Base-by-base conservation (phyloP, 495 filamentous ascomycete species). In the Lindgomyces ingoldianus region DNA sequence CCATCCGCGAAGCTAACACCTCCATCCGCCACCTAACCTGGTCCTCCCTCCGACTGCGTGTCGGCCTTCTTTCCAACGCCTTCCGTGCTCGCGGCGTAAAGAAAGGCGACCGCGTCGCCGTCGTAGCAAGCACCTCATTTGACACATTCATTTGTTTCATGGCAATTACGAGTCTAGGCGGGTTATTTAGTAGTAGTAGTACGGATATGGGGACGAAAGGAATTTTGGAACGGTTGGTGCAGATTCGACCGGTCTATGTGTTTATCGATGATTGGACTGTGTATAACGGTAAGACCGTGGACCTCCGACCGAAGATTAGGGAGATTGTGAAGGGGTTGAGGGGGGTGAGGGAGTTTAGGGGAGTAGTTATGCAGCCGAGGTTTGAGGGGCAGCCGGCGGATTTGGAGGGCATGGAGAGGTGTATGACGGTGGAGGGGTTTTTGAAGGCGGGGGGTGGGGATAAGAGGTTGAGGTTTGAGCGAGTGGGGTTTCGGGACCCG, bases 171-270 rank as follows among this genome's bases (percentile, higher is more conserved):
- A 83, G 85, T 70, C 65, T 92, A 14, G 90, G 90, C 0, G 90
- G 80, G 14, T 73, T 94, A 18, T 91, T 91, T 69, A 86, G 82
- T 36, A 86, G 83, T 48, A 84, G 81, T 47, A 88, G 85, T 25
- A 93, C 90, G 0, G 90, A 94, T 77, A 93, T 90, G 81, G 89
- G 89, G 0, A 83, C 85, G 33, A 85, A 87, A 68, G 90, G 90
- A 0, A 84, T 94, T 10, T 70, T 94, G 65, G 88, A 93, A 74
- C 79, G 90, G 24, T 74, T 89, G 54, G 73, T 85, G 47, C 89
- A 93, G 76, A 83, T 92, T 41, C 79, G 85, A 70, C 90, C 89
- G 30, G 81, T 80, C 71, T 88, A 81, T 66, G 74, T 94, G 25
- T 93, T 94, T 69, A 83, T 91, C 75, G 90, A 94, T 63, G 90